phyloP scores from a whole-genome alignment of 176 grass and related monocot genomes.

The Musa schizocarpa region DNA sequence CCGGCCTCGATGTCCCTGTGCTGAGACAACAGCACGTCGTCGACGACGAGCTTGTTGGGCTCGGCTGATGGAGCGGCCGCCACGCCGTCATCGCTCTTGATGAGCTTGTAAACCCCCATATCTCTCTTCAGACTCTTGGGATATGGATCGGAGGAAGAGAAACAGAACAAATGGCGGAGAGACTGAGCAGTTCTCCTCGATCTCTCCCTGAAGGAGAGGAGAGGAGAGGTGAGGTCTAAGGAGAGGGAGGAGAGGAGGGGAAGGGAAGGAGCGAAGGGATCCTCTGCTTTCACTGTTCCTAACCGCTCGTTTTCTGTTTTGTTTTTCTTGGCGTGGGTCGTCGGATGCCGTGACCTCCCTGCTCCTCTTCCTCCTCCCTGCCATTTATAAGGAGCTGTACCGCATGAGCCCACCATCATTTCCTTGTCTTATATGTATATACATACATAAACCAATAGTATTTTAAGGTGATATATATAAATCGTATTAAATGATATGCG shows the following conservation, averaged over 20 bases:
- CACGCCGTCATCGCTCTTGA: neutral
- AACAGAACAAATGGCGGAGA: too few species aligned
- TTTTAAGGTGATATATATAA: too few species aligned
- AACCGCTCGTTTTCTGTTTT: neutral
- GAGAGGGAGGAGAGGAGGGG: neutral
- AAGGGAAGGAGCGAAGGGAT: neutral
- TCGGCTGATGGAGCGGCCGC: neutral
- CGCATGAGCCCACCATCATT: too few species aligned
- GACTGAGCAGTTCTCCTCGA: too few species aligned
- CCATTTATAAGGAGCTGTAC: neutral
- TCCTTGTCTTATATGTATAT: too few species aligned
- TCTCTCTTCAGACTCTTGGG: neutral
- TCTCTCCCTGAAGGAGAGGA: too few species aligned
- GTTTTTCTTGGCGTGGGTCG: neutral
- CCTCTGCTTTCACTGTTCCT: neutral
- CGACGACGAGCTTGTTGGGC: neutral
- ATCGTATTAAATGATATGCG: too few species aligned
- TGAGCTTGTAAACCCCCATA: conserved; percentile 3
- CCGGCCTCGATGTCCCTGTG: conserved; percentile 8
- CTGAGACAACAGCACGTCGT: neutral
- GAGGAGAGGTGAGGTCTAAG: too few species aligned
- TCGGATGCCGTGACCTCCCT: neutral
- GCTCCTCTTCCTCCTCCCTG: neutral
- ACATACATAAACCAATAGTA: too few species aligned
- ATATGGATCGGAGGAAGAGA: too few species aligned